phyloP scores from a whole-genome alignment of 208 protist genomes.

The Vickermania spadyakhi region DNA sequence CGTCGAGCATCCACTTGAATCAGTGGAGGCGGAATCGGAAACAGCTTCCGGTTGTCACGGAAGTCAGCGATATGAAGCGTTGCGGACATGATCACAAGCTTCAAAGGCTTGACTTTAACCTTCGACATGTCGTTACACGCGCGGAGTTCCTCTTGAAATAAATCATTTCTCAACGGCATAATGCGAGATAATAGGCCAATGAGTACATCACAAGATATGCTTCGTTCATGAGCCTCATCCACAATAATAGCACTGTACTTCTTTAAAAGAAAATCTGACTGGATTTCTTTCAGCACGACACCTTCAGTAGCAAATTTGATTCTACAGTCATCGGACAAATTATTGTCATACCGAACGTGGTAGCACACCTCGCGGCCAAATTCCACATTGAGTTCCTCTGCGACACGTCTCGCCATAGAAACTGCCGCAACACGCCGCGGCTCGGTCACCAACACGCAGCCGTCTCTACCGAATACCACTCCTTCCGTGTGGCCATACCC shows the following conservation, averaged over 20 bases:
- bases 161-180: constrained; percentile 90
- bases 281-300: constrained; percentile 97
- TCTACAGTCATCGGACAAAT: constrained; percentile 80
- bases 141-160: constrained; percentile 63
- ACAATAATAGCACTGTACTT: constrained; percentile 98
- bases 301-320: constrained; percentile 99
- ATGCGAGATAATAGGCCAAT: constrained; percentile 98
- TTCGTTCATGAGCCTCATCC: constrained; percentile 98
- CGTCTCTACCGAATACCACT: constrained; percentile 59
- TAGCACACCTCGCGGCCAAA: constrained; percentile 94
- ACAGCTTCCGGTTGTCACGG: constrained; percentile 93
- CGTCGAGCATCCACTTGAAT: constrained; percentile 94
- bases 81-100: constrained; percentile 90
- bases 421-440: constrained; percentile 99
- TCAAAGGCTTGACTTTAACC: constrained; percentile 68
- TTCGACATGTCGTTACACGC: constrained; percentile 30
- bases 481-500: constrained; percentile 78
- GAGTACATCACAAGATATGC: constrained; percentile 94
- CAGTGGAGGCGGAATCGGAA: constrained; percentile 90
- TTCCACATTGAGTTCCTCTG: constrained; percentile 90
- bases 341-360: constrained; percentile 97
- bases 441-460: constrained; percentile 95
- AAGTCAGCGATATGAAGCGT: constrained; percentile 92
- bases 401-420: constrained; percentile 97
- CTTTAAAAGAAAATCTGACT: constrained; percentile 92